Percentiles rank a stretch among this genome's conserved stretches.
phyloP scores from a whole-genome alignment of 371 early-diverging fungal species.

The Parasitella parasitica region DNA sequence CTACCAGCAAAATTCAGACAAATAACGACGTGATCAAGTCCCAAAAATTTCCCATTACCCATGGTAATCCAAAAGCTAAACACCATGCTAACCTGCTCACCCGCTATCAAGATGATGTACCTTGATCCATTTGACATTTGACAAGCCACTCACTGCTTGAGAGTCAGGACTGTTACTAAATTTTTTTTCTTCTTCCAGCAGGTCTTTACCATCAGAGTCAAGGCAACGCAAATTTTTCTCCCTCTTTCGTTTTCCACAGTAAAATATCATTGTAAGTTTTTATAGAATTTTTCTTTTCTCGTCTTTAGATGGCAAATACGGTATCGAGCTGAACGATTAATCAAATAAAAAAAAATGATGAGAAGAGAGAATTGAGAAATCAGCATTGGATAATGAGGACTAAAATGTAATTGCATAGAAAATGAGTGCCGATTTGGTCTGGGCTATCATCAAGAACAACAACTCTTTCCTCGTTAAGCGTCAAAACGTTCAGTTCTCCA shows the following conservation, averaged over 20 bases:
- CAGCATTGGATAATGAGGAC: neutral
- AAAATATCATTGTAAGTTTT: conserved; percentile 5
- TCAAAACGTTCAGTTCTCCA: conserved; percentile 75
- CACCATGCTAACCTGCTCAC: no score
- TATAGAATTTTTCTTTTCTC: neutral
- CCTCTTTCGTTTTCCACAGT: conserved; percentile 3
- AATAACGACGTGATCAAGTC: no score
- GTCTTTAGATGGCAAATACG: no score
- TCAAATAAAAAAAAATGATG: neutral
- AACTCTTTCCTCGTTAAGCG: conserved; percentile 89
- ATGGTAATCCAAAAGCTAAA: no score
- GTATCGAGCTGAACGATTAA: neutral
- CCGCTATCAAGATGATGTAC: no score
- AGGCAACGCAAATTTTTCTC: neutral
- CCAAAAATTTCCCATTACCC: no score
- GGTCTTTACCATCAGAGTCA: neutral
- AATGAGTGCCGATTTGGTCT: conserved; percentile 74
- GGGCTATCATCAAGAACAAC: conserved; percentile 85
- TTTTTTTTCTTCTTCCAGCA: neutral
- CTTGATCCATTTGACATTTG: neutral
- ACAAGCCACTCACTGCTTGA: neutral
- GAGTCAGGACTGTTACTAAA: neutral
- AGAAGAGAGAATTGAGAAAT: no score
- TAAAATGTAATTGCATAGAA: conserved; percentile 20
- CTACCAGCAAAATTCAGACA: no score